Percentiles rank a stretch among this genome's conserved stretches.
These are phyloP conservation scores for Phytophthora fragariaefolia DNA, from an alignment of 352 stramenopile genomes.

Conservation along the genomic window DNA sequence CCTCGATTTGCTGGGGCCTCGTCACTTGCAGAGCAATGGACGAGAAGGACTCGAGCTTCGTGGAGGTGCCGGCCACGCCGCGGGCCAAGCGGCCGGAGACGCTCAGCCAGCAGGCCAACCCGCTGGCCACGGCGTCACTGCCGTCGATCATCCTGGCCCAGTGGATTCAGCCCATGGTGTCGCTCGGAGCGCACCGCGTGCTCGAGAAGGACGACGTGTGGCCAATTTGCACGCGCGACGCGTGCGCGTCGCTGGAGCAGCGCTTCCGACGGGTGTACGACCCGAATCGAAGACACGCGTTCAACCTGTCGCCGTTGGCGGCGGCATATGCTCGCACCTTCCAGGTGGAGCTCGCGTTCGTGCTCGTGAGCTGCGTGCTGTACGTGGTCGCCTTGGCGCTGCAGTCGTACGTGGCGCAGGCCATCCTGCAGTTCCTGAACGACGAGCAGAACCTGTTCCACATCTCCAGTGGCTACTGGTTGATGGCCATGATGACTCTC, in stretches of 20 bases:
- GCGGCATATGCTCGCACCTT: conserved; percentile 27
- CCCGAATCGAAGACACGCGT: conserved; percentile 9
- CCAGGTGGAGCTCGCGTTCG: conserved; percentile 12
- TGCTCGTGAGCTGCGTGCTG: conserved; percentile 32
- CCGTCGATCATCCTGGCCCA: conserved; percentile 31
- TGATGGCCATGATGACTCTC: conserved; percentile 35
- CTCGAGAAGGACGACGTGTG: conserved; percentile 42
- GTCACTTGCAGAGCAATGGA: conserved; percentile 9
- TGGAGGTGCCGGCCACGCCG: conserved; percentile 8
- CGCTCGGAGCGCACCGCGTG: conserved; percentile 29
- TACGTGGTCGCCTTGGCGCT: conserved; percentile 37
- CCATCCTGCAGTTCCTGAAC: conserved; percentile 42
- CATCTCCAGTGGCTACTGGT: conserved; percentile 37
- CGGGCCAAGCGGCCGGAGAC: not conserved
- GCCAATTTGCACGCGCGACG: conserved; percentile 31
- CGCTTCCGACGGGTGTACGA: conserved; percentile 31
- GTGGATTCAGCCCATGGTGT: conserved; percentile 44
- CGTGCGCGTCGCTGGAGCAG: conserved; percentile 25
- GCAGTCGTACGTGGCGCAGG: conserved; percentile 35
- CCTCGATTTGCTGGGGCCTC: conserved; percentile 12
- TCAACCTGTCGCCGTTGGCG: conserved; percentile 28
- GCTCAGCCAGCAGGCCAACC: conserved; percentile 37
- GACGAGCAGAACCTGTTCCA: conserved; percentile 36
- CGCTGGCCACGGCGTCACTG: conserved; percentile 41
- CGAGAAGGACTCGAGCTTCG: not conserved